Evolutionary conservation across 2,329 filamentous ascomycete species (phyloP).

Genomic region (Penicillium oxalicum): DNA sequence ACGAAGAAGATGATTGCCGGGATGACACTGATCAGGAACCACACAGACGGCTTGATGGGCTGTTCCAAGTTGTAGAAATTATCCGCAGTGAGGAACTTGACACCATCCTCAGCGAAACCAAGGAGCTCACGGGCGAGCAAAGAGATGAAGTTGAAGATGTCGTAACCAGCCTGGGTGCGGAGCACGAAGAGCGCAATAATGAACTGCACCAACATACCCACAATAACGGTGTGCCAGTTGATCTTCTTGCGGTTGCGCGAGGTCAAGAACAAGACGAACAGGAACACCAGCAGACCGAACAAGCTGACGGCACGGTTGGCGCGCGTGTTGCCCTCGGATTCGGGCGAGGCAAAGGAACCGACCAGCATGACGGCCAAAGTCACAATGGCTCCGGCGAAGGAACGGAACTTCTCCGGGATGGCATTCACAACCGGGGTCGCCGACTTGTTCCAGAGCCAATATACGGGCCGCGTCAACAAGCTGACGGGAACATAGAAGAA

Average conservation of each 20-base stretch:
- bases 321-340: slow-evolving; percentile 69
- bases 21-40: slow-evolving; percentile 75
- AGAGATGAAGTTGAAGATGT: slow-evolving; percentile 89
- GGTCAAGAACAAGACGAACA: slow-evolving; percentile 61
- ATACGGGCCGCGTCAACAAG: slow-evolving; percentile 60
- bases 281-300: slow-evolving; percentile 68
- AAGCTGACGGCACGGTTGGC: slow-evolving; percentile 74
- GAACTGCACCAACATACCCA: slow-evolving; percentile 83
- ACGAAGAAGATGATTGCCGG: slow-evolving; percentile 96
- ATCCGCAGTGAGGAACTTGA: slow-evolving; percentile 60
- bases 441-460: slow-evolving; percentile 61
- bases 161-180: slow-evolving; percentile 70
- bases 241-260: slow-evolving; percentile 61
- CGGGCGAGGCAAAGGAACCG: slow-evolving; percentile 67
- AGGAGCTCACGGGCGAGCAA: slow-evolving; percentile 66
- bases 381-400: slow-evolving; percentile 56
- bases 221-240: slow-evolving; percentile 72
- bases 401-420: slow-evolving; percentile 62
- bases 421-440: slow-evolving; percentile 52
- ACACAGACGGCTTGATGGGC: slow-evolving; percentile 42
- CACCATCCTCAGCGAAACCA: slow-evolving; percentile 67
- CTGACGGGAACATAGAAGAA: slow-evolving; percentile 67
- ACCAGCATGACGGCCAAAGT: slow-evolving; percentile 69
- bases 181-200: slow-evolving; percentile 84
- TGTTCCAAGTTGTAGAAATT: slow-evolving; percentile 19